These are phyloP conservation scores for Rhizophora mangle DNA, from an alignment of 345 rosid genomes.

Conservation along the genomic window DNA sequence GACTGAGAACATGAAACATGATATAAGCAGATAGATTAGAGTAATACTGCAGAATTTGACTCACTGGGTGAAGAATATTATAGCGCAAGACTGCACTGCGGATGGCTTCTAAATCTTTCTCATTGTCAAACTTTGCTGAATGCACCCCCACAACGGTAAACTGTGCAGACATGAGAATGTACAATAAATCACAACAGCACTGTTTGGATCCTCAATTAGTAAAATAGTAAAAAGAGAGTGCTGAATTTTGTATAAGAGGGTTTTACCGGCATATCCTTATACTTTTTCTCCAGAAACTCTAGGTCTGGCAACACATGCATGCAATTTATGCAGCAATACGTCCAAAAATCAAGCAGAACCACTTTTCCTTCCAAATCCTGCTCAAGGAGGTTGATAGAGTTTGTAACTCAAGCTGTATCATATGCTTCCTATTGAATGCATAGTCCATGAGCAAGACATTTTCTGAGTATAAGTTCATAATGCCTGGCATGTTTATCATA, in stretches of 20 bases:
- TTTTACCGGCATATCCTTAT: conserved; percentile 75
- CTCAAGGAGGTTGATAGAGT: conserved; percentile 18
- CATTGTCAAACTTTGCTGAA: conserved; percentile 96
- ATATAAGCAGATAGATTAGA: too few relatives aligned
- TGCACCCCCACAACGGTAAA: conserved; percentile 93
- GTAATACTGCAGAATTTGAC: conserved; percentile 11
- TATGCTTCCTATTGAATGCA: neutral
- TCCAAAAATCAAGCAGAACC: conserved; percentile 94
- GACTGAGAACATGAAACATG: too few relatives aligned
- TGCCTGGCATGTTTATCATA: neutral
- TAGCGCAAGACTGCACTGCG: conserved; percentile 87
- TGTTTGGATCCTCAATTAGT: neutral
- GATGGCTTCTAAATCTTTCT: conserved; percentile 93
- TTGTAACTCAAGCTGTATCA: conserved; percentile 7
- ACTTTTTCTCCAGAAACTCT: conserved; percentile 82
- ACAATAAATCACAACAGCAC: conserved; percentile 1
- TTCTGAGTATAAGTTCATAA: neutral
- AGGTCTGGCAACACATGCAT: conserved; percentile 93
- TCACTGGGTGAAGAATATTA: conserved; percentile 78
- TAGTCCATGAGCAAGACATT: neutral
- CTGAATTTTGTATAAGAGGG: conserved; percentile 11
- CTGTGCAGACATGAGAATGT: conserved; percentile 34
- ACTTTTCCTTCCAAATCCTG: conserved; percentile 94
- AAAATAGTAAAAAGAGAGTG: neutral
- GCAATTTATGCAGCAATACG: conserved; percentile 93